Evolutionary conservation across 1,139 yeast genomes (phyloP), one percentile per base, ranked within the genome.

Genomic region (Taphrina confusa): DNA sequence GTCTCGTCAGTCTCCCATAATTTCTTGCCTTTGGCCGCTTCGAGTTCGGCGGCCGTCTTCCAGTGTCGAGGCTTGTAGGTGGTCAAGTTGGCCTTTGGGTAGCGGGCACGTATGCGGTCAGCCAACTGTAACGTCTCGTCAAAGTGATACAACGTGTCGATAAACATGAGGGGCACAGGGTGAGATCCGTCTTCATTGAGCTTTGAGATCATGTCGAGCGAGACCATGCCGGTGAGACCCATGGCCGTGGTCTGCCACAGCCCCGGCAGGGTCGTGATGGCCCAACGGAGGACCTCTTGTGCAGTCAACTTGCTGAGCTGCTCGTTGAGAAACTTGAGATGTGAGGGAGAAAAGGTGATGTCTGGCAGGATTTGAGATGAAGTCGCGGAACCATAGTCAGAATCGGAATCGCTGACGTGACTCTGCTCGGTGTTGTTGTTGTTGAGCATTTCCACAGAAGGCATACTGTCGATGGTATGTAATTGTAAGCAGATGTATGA

Each of bases 191-290:
- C 68, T 9, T 20, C 25, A 40, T 71, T 70, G 57, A 84, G 67
- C 69, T 83, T 82, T n/a, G 87, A 78, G 42, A 91, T 75, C 80
- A 91, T 86, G 71, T 91, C 97, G 34, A 88, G 77, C 12, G 92
- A 90, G 23, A 86, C 96, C 62, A 91, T 75, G 0, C 98, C 98
- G 0, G 96, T 87, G 44, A 92, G 78, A 0, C 98, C 98, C 73
- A 91, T 89, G 1, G 97, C 97, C 0, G 97, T 89, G 1, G 96
- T 90, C 72, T 92, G 98, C 70, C 73, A 90, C 33, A 92, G 76
- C 36, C 82, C 79, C 3, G 96, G 96, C 68, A 91, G 84, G 0
- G 95, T 88, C 27, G 80, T 73, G 27, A 86, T 75, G 0, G 96
- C 82, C 97, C 97, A 92, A 69, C 78, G 76, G 44, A 91, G 76